A percentile compares a stretch with the other conserved stretches of the same genome.
phyloP scores from a whole-genome alignment of 2,329 filamentous ascomycete species.

The Coniochaeta sp. region DNA sequence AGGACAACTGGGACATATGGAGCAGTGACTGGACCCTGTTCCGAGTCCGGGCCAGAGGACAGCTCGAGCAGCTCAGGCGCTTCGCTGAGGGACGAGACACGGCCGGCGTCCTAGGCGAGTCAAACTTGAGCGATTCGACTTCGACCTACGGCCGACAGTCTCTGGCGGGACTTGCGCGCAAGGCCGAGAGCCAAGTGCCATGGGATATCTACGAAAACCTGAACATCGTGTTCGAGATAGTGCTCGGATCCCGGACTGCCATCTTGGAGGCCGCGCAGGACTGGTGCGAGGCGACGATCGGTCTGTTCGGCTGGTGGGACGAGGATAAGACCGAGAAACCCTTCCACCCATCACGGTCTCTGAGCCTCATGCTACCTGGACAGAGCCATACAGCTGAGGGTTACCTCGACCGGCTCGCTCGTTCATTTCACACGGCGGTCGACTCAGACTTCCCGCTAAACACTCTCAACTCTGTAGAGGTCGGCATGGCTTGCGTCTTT shows the following conservation, averaged over 20 bases:
- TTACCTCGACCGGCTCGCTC: slow-evolving; percentile 67
- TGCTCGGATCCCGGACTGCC: slow-evolving; percentile 68
- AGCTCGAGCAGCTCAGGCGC: slow-evolving; percentile 62
- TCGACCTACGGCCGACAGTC: slow-evolving; percentile 33
- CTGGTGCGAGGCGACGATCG: slow-evolving; percentile 85
- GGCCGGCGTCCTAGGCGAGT: slow-evolving; percentile 17
- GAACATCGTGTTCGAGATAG: slow-evolving; percentile 70
- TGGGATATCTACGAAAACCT: slow-evolving; percentile 87
- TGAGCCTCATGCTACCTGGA: slow-evolving; percentile 29
- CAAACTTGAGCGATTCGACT: slow-evolving; percentile 20
- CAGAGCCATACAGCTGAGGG: slow-evolving; percentile 46
- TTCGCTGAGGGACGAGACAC: slow-evolving; percentile 62
- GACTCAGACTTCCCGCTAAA: slow-evolving; percentile 71
- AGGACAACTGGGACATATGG: slow-evolving; percentile 74
- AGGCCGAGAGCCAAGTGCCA: slow-evolving; percentile 79
- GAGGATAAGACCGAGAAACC: slow-evolving; percentile 53
- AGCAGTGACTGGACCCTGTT: slow-evolving; percentile 79
- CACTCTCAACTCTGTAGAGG: slow-evolving; percentile 66
- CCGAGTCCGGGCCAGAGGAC: slow-evolving; percentile 63
- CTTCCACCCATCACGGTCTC: slow-evolving; percentile 31
- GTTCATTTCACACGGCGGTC: slow-evolving; percentile 63
- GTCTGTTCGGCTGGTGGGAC: slow-evolving; percentile 87
- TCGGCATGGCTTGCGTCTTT: slow-evolving; percentile 74
- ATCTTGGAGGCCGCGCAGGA: slow-evolving; percentile 75
- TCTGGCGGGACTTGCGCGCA: slow-evolving; percentile 60